Percentiles rank a stretch among this genome's conserved stretches.
Conservation (phyloP, 371 early-diverging fungal species). For the Saksenaea oblongispora region DNA sequence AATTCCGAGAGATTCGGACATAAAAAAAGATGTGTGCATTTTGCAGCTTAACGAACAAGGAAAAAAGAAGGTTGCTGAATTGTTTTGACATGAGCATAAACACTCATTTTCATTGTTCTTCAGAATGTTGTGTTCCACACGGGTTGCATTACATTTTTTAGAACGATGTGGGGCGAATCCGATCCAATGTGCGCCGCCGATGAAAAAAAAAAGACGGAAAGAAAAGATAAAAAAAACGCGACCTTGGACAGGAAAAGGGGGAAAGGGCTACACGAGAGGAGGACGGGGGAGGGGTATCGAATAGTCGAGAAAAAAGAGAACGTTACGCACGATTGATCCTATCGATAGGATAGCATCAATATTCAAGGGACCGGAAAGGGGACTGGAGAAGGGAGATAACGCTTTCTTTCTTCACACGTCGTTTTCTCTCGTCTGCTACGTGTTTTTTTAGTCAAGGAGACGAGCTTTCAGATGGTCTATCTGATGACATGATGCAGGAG, state of each 20-base stretch:
- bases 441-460: neutral
- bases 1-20: neutral
- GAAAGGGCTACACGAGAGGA: too few species aligned
- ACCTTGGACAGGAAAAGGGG: neutral
- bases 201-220: neutral
- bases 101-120: constrained; percentile 2
- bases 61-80: neutral
- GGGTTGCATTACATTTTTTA: neutral
- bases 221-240: neutral
- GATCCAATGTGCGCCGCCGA: neutral
- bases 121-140: neutral
- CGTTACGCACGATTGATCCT: neutral
- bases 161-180: neutral
- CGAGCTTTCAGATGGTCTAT: neutral
- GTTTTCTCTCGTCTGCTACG: neutral
- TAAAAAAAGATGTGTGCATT: neutral
- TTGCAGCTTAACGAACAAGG: neutral
- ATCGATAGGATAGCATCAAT: neutral
- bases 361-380: neutral
- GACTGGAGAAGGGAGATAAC: neutral
- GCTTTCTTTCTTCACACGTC: neutral
- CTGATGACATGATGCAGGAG: neutral
- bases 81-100: neutral
- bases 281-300: neutral
- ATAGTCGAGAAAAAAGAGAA: neutral